Conservation (phyloP, 2,329 filamentous ascomycete genomes). For the Ophiostoma piceae region DNA sequence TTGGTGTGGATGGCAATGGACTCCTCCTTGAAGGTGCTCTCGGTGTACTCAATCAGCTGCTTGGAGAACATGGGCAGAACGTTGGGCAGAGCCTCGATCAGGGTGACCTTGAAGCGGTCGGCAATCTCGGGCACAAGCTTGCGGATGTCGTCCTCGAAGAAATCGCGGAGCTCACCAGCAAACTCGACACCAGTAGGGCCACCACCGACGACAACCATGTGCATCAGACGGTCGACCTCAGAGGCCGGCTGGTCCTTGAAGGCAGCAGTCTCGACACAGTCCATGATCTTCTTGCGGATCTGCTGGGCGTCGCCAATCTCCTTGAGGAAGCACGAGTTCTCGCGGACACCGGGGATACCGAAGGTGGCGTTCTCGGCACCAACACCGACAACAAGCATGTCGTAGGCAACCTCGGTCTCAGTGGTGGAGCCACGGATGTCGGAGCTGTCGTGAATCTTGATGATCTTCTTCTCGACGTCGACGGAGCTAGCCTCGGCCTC, state of each 20-base stretch:
- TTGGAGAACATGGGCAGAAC: constrained; percentile 98
- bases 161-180: constrained; percentile 95
- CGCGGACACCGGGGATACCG: constrained; percentile 89
- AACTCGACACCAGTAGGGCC: constrained; percentile 98
- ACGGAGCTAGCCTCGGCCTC: constrained; percentile 96
- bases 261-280: constrained; percentile 95
- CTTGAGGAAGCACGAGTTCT: constrained; percentile 97
- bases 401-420: constrained; percentile 87
- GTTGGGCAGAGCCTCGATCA: constrained; percentile 94
- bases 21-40: constrained; percentile 98
- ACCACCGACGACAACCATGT: constrained; percentile 95
- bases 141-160: constrained; percentile 96
- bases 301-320: constrained; percentile 93
- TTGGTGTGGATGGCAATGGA: constrained; percentile 96
- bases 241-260: constrained; percentile 92
- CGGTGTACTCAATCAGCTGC: constrained; percentile 98
- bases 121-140: constrained; percentile 96
- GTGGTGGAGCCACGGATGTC: constrained; percentile 80
- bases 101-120: constrained; percentile 92
- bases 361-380: constrained; percentile 98
- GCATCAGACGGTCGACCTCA: constrained; percentile 87
- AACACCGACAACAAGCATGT: constrained; percentile 96
- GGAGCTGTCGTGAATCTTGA: constrained; percentile 87
- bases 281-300: constrained; percentile 99
- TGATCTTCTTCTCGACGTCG: constrained; percentile 81